Evolutionary conservation across 1,284 basidiomycete genomes (phyloP).

Genomic region (Bondarzewia mesenterica): DNA sequence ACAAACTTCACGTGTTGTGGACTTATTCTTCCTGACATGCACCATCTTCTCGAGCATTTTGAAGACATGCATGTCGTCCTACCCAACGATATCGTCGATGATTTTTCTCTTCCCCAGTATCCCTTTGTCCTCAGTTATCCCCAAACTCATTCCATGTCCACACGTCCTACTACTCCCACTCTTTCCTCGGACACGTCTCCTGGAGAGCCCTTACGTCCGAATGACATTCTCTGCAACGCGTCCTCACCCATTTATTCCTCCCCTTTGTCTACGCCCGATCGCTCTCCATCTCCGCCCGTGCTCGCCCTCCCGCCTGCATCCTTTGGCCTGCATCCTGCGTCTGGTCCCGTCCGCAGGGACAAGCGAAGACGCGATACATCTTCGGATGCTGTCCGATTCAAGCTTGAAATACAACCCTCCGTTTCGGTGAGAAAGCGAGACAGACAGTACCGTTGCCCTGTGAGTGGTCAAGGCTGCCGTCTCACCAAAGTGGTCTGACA

Average conservation of each 20-base stretch:
- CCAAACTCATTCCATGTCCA: slow-evolving; percentile 18
- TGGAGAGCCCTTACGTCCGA: slow-evolving; percentile 6
- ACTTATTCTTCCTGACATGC: slow-evolving; percentile 50
- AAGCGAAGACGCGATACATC: background rate
- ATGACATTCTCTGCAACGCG: slow-evolving; percentile 7
- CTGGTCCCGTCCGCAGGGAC: slow-evolving; percentile 6
- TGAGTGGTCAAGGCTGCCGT: no score
- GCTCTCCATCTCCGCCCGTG: slow-evolving; percentile 10
- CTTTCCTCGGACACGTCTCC: background rate
- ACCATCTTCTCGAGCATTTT: slow-evolving; percentile 61
- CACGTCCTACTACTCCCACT: slow-evolving; percentile 11
- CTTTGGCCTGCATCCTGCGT: slow-evolving; percentile 15
- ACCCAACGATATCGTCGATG: slow-evolving; percentile 16
- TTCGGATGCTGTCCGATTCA: background rate
- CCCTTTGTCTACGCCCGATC: slow-evolving; percentile 4
- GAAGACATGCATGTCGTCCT: slow-evolving; percentile 50
- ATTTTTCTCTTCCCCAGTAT: slow-evolving; percentile 9
- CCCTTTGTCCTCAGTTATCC: slow-evolving; percentile 25
- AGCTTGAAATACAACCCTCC: slow-evolving; percentile 9
- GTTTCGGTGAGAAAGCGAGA: slow-evolving; percentile 12
- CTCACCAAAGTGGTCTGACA: no score
- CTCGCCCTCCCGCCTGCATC: slow-evolving; percentile 20
- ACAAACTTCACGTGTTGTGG: slow-evolving; percentile 63
- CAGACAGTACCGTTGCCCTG: slow-evolving; percentile 13
- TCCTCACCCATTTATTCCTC: slow-evolving; percentile 7